A percentile compares a stretch with the other conserved stretches of the same genome.
phyloP scores from a whole-genome alignment of 1,284 basidiomycete species.

The Prillingera fragicola region DNA sequence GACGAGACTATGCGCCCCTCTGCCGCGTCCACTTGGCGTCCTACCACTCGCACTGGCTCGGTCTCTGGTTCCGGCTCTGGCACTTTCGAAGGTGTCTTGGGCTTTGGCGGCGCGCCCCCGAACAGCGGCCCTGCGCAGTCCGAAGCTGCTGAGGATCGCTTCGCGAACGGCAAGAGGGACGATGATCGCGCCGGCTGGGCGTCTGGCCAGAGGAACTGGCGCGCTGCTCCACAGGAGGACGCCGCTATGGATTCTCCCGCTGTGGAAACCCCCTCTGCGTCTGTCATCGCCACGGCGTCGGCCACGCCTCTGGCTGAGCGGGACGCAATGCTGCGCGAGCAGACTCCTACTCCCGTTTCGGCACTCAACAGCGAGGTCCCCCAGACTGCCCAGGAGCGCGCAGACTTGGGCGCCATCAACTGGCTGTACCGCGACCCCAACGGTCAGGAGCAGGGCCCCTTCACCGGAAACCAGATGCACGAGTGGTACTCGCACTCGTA shows the following conservation, averaged over 20 bases:
- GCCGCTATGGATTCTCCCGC: slow-evolving; percentile 1
- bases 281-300: slow-evolving; percentile 35
- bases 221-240: slow-evolving; percentile 8
- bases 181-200: slow-evolving; percentile 32
- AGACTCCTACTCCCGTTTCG: slow-evolving; percentile 11
- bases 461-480: slow-evolving; percentile 86
- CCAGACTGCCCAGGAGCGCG: slow-evolving; percentile 22
- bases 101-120: slow-evolving; percentile 31
- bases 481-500: slow-evolving; percentile 92
- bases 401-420: slow-evolving; percentile 64
- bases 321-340: slow-evolving; percentile 31
- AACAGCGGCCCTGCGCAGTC: neutral
- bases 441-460: slow-evolving; percentile 90
- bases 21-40: slow-evolving; percentile 38
- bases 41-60: slow-evolving; percentile 11
- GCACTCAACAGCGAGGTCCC: slow-evolving; percentile 7
- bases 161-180: slow-evolving; percentile 32
- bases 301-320: slow-evolving; percentile 38
- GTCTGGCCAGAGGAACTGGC: slow-evolving; percentile 43
- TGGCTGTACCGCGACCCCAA: slow-evolving; percentile 92
- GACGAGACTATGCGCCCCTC: slow-evolving; percentile 6
- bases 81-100: slow-evolving; percentile 47
- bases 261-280: slow-evolving; percentile 19
- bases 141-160: slow-evolving; percentile 8
- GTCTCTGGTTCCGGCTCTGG: slow-evolving; percentile 27